Conservation (phyloP, 2,329 filamentous ascomycete genomes). For the Phialophora chinensis region DNA sequence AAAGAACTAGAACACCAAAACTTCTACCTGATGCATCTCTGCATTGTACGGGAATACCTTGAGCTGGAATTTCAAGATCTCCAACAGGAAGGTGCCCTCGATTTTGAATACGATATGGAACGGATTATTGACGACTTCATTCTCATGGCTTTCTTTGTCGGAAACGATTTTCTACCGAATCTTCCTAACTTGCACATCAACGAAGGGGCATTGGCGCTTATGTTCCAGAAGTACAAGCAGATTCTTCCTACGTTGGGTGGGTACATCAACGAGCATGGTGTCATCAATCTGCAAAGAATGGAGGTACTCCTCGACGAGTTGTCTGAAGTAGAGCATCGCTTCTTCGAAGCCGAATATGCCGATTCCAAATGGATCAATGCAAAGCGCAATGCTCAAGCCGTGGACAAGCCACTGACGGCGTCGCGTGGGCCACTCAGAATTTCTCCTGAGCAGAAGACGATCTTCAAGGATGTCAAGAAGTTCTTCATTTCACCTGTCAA, state of each 20-base stretch:
- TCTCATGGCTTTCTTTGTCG: conserved; percentile 98
- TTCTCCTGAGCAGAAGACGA: conserved; percentile 76
- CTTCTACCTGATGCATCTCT: conserved; percentile 96
- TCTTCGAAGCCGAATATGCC: conserved; percentile 87
- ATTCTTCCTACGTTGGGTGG: conserved; percentile 85
- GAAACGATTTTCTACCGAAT: conserved; percentile 98
- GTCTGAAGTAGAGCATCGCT: conserved; percentile 85
- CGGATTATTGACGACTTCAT: conserved; percentile 99
- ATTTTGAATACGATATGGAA: conserved; percentile 89
- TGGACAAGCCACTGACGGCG: conserved; percentile 62
- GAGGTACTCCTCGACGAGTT: conserved; percentile 80
- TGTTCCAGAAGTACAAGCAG: conserved; percentile 96
- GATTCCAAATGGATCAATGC: conserved; percentile 92
- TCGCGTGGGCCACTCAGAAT: conserved; percentile 63
- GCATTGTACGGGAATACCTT: conserved; percentile 95
- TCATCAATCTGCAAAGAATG: conserved; percentile 84
- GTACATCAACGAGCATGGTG: conserved; percentile 94
- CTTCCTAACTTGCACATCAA: conserved; percentile 97
- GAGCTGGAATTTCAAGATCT: conserved; percentile 97
- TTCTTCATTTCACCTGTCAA: conserved; percentile 74
- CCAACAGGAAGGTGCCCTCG: conserved; percentile 72
- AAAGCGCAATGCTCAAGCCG: conserved; percentile 75
- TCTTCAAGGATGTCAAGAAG: conserved; percentile 81
- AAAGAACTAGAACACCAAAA: conserved; percentile 99
- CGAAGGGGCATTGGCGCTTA: conserved; percentile 92